These are phyloP conservation scores for Pyronema omphalodes DNA, from an alignment of 495 filamentous ascomycete genomes.

Conservation along the genomic window DNA sequence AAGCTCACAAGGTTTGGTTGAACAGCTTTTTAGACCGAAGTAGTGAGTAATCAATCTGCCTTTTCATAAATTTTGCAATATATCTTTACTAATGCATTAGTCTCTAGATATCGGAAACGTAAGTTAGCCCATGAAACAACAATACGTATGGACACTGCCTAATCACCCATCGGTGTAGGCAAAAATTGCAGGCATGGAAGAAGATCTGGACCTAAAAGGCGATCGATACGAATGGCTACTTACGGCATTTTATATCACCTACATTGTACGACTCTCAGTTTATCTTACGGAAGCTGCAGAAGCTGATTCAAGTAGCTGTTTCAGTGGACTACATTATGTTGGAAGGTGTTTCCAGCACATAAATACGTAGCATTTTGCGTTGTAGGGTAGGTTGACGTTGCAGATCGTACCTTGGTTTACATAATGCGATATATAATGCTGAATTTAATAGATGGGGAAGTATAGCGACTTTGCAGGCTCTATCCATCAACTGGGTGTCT, in stretches of 20 bases:
- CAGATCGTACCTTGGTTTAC: neutral
- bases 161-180: slow-evolving; percentile 13
- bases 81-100: neutral
- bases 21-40: slow-evolving; percentile 23
- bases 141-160: neutral
- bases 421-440: neutral
- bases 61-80: neutral
- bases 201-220: slow-evolving; percentile 34
- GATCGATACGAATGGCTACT: slow-evolving; percentile 50
- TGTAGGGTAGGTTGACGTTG: slow-evolving; percentile 20
- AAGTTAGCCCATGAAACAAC: neutral
- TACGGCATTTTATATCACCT: slow-evolving; percentile 59
- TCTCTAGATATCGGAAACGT: slow-evolving; percentile 22
- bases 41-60: slow-evolving; percentile 12
- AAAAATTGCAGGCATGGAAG: slow-evolving; percentile 35
- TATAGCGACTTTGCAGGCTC: slow-evolving; percentile 26
- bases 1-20: neutral
- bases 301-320: slow-evolving; percentile 32
- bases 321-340: slow-evolving; percentile 52
- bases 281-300: neutral
- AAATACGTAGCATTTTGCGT: slow-evolving; percentile 21
- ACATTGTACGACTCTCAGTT: slow-evolving; percentile 26
- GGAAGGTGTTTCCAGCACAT: slow-evolving; percentile 44
- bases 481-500: slow-evolving; percentile 40
- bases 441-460: slow-evolving; percentile 20